Base-by-base conservation (phyloP, 192 early-diverging fungal species). In the Gamsiella multidivaricata region DNA sequence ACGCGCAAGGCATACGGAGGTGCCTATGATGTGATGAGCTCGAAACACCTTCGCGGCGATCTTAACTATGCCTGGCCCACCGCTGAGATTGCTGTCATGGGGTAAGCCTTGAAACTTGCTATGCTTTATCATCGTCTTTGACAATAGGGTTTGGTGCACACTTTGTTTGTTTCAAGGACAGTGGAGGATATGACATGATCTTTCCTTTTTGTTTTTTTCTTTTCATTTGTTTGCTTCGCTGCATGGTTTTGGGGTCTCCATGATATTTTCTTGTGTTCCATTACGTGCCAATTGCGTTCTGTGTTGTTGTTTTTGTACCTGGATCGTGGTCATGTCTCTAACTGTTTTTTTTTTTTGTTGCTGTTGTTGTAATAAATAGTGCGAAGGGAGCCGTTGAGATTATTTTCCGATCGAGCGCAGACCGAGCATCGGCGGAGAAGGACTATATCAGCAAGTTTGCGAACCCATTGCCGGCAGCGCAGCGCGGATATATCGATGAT, bases 81-180 rank as follows among this genome's bases (percentile, higher is more conserved):
- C n/a, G 95, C 93, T 33, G 97, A 98, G 79, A 96, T 98, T 79
- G 97, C 97, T 42, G 97, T 98, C 51, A 98, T 98, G 97, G 97
- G 97, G 49, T 78, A 78, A 69, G 66, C 20, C n/a, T n/a, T n/a
- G n/a, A n/a, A n/a, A n/a, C n/a, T n/a, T n/a, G n/a, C n/a, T n/a
- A n/a, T n/a, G n/a, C n/a, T n/a, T n/a, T n/a, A n/a, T n/a, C n/a
- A n/a, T n/a, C n/a, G n/a, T n/a, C n/a, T n/a, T n/a, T n/a, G n/a
- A n/a, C n/a, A n/a, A n/a, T n/a, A n/a, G n/a, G n/a, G n/a, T n/a
- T n/a, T n/a, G n/a, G n/a, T n/a, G n/a, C n/a, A n/a, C n/a, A n/a
- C n/a, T n/a, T n/a, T n/a, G n/a, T n/a, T n/a, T n/a, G n/a, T n/a
- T n/a, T n/a, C n/a, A n/a, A n/a, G n/a, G n/a, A n/a, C n/a, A n/a